A percentile compares a stretch with the other conserved stretches of the same genome.
phyloP scores from a whole-genome alignment of 768 basidiomycete genomes.

The Cyclocybe aegerita region DNA sequence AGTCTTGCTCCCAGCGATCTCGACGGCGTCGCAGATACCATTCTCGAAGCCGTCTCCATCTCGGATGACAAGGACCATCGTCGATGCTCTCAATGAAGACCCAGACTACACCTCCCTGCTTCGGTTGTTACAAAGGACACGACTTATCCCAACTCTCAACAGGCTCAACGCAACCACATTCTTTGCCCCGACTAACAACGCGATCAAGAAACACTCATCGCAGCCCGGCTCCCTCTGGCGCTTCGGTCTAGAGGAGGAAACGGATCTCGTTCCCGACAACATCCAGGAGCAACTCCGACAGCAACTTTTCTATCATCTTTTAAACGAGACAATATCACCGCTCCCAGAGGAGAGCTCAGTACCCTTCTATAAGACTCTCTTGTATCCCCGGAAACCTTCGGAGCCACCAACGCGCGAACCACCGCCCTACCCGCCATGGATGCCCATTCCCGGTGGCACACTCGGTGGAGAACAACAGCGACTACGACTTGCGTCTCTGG shows the following conservation, averaged over 20 bases:
- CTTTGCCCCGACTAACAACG: conserved; percentile 96
- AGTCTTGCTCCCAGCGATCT: conserved; percentile 26
- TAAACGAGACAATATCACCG: conserved; percentile 72
- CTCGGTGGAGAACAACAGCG: conserved; percentile 83
- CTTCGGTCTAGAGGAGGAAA: conserved; percentile 36
- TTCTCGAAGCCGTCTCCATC: conserved; percentile 13
- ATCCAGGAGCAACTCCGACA: conserved; percentile 82
- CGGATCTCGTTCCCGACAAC: conserved; percentile 61
- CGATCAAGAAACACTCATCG: conserved; percentile 55
- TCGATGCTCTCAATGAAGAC: conserved; percentile 76
- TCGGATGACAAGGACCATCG: conserved; percentile 54
- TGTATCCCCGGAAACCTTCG: conserved; percentile 62
- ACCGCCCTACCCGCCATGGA: conserved; percentile 80
- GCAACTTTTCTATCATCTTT: conserved; percentile 90
- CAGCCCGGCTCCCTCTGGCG: conserved; percentile 35
- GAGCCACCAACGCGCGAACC: conserved; percentile 66
- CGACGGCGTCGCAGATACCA: conserved; percentile 31
- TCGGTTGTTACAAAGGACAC: conserved; percentile 74
- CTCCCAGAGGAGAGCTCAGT: conserved; percentile 40
- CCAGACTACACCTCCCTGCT: conserved; percentile 78
- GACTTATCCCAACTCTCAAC: conserved; percentile 91
- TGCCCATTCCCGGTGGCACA: conserved; percentile 79
- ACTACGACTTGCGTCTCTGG: conserved; percentile 58
- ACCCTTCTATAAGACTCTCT: conserved; percentile 57
- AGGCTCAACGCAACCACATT: conserved; percentile 79